Evolutionary conservation across 225 moss, liverwort and hornwort genomes (phyloP).

Genomic region (Climacium dendroides): DNA sequence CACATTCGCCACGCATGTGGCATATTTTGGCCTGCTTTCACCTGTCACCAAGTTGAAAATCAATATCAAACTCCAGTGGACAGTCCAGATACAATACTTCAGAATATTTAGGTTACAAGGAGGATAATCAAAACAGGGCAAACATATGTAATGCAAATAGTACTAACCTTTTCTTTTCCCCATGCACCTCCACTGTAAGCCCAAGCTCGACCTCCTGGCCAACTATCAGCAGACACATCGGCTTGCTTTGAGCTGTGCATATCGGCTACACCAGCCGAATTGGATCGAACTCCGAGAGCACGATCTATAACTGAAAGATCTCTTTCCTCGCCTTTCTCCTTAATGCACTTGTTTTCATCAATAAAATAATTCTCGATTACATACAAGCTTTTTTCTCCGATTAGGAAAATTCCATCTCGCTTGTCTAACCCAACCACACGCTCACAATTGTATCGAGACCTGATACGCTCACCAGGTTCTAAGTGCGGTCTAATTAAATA

Average conservation of each 20-base stretch:
- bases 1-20: constrained; percentile 86
- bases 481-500: constrained; percentile 86
- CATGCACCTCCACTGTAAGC: constrained; percentile 84
- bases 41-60: not conserved
- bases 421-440: constrained; percentile 90
- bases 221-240: constrained; percentile 23
- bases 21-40: constrained; percentile 64
- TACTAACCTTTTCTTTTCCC: constrained; percentile 54
- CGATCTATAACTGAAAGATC: constrained; percentile 77
- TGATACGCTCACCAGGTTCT: constrained; percentile 68
- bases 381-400: constrained; percentile 76
- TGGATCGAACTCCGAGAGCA: constrained; percentile 76
- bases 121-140: not conserved
- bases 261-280: constrained; percentile 61
- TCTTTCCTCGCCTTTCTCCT: constrained; percentile 67
- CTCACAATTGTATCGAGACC: constrained; percentile 83
- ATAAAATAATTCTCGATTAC: constrained; percentile 85
- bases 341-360: constrained; percentile 71
- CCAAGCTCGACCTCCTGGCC: constrained; percentile 94
- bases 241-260: constrained; percentile 27
- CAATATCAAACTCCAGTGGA: not conserved
- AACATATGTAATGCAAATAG: not conserved
- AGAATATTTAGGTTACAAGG: not conserved
- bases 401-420: constrained; percentile 85
- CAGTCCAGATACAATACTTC: not conserved